Evolutionary conservation across 108 stramenopile genomes (phyloP).

Genomic region (Cyclotella kingstonii): DNA sequence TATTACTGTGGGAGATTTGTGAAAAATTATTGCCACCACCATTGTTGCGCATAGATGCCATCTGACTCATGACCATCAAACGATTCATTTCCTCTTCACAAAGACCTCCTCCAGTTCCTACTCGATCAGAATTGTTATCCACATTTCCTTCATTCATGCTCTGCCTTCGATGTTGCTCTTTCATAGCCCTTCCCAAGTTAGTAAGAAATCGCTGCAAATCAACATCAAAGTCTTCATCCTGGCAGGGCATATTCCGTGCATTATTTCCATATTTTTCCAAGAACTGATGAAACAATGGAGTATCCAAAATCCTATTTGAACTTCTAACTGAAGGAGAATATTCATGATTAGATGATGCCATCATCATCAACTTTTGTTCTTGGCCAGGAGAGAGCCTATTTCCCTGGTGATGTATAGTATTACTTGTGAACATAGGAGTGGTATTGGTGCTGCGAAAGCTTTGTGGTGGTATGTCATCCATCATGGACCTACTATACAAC

Average conservation of each 20-base stretch:
- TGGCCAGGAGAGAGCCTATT: too few species aligned
- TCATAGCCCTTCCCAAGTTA: not conserved
- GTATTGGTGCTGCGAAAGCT: too few species aligned
- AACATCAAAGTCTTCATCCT: conserved; percentile 23
- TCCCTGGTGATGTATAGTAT: too few species aligned
- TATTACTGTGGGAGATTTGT: too few species aligned
- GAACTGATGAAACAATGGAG: conserved; percentile 3
- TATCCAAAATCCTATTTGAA: not conserved
- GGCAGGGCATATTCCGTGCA: not conserved
- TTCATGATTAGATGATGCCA: not conserved
- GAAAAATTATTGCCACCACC: not conserved
- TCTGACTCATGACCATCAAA: conserved; percentile 9
- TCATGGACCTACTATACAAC: too few species aligned
- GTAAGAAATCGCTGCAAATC: conserved; percentile 30
- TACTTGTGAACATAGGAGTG: too few species aligned
- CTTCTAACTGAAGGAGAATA: conserved; percentile 1
- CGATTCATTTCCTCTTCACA: not conserved
- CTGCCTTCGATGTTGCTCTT: too few species aligned
- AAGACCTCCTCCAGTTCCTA: not conserved
- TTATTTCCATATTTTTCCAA: conserved; percentile 10
- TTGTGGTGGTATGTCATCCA: too few species aligned
- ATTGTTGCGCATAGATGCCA: not conserved
- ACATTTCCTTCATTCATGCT: too few species aligned
- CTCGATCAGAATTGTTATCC: too few species aligned
- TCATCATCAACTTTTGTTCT: too few species aligned